Conservation (phyloP, 495 filamentous ascomycete species). For the Copromyces sp. region DNA sequence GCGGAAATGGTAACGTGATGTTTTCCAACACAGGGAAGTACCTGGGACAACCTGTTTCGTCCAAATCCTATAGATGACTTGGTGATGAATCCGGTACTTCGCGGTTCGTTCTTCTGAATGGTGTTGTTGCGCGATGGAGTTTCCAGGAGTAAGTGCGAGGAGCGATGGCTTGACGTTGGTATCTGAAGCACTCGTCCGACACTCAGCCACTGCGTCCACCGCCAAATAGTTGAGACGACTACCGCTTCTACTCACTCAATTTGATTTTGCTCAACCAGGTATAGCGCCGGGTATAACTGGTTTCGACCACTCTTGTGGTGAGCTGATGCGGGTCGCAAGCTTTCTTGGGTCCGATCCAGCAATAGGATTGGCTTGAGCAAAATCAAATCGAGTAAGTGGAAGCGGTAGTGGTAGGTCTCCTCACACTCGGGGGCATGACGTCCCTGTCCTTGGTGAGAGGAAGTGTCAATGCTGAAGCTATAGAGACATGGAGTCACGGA, state of each 20-base stretch:
- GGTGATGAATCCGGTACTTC: not conserved
- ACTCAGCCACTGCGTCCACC: not conserved
- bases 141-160: not conserved
- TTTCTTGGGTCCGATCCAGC: too few relatives aligned
- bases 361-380: too few relatives aligned
- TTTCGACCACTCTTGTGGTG: too few relatives aligned
- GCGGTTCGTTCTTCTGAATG: not conserved
- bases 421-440: not conserved
- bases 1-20: not conserved
- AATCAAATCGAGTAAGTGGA: too few relatives aligned
- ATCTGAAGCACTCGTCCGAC: not conserved
- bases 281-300: too few relatives aligned
- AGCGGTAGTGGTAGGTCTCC: not conserved
- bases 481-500: not conserved
- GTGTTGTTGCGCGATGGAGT: not conserved
- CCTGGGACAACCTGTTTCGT: not conserved
- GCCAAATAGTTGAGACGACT: not conserved
- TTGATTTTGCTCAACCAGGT: too few relatives aligned
- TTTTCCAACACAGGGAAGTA: not conserved
- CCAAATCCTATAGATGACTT: not conserved
- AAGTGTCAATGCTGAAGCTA: not conserved
- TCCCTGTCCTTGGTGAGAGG: not conserved
- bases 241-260: not conserved
- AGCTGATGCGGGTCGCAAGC: too few relatives aligned
- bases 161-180: not conserved